phyloP scores from a whole-genome alignment of 306 rosid species.

The Quercus berberidifolia region DNA sequence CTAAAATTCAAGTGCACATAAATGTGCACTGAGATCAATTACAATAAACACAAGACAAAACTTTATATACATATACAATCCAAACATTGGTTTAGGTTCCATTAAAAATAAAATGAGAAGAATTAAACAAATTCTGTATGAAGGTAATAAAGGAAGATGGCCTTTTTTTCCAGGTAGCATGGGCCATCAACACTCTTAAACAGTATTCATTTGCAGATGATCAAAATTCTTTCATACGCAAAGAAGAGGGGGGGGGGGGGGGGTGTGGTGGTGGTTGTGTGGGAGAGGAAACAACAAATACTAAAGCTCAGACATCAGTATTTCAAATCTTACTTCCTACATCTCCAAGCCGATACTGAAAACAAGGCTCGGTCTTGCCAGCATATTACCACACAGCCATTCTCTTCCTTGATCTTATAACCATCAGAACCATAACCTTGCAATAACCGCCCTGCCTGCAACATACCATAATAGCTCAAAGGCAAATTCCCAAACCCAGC shows the following conservation, averaged over 20 bases:
- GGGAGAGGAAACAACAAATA: background rate
- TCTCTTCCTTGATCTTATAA: conserved; percentile 74
- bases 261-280: too few species aligned
- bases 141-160: background rate
- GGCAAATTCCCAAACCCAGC: conserved; percentile 57
- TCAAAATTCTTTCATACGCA: background rate
- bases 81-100: background rate
- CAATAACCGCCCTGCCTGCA: conserved; percentile 62
- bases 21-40: too few species aligned
- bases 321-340: conserved; percentile 50
- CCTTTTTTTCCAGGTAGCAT: background rate
- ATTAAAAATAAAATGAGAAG: conserved; percentile 8
- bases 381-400: conserved; percentile 56
- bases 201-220: background rate
- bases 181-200: background rate
- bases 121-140: conserved; percentile 14
- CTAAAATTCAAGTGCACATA: too few species aligned
- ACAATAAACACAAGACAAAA: background rate
- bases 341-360: conserved; percentile 81
- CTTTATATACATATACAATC: background rate
- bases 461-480: conserved; percentile 67
- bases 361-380: conserved; percentile 84
- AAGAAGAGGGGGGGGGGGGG: too few species aligned
- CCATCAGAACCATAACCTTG: conserved; percentile 81
- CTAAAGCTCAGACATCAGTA: background rate